Evolutionary conservation across 331 rosid species (phyloP).

Genomic region (Stylosanthes scabra): DNA sequence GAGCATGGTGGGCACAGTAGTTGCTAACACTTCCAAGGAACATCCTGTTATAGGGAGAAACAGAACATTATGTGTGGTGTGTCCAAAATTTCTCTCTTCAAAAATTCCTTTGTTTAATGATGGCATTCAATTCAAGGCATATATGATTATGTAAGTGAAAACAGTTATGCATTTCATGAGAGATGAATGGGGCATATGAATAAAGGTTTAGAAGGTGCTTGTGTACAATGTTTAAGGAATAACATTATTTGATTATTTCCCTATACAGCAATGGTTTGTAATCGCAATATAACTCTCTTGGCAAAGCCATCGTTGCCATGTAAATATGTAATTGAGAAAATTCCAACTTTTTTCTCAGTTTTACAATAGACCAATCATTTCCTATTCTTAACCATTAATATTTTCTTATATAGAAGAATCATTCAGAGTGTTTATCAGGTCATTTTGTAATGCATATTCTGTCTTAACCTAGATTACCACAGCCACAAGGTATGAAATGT

Average conservation of each 20-base stretch:
- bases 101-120: background rate
- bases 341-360: background rate
- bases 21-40: constrained; percentile 96
- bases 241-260: background rate
- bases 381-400: background rate
- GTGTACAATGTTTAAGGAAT: background rate
- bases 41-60: constrained; percentile 59
- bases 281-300: background rate
- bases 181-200: too few species aligned
- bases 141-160: constrained; percentile 20
- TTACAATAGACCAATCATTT: background rate
- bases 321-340: background rate
- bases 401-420: background rate
- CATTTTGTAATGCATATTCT: background rate
- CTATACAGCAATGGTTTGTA: background rate
- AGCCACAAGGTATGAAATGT: background rate
- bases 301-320: background rate
- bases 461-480: background rate
- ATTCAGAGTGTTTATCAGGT: constrained; percentile 1
- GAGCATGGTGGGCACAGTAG: constrained; percentile 77
- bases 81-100: constrained; percentile 3
- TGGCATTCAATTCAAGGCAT: background rate
- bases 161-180: background rate
- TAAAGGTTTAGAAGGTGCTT: constrained; percentile 20
- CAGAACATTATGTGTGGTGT: background rate